Percentiles rank a stretch among this genome's conserved stretches.
Conservation (phyloP, 306 rosid genomes). For the Lagenaria siceraria region DNA sequence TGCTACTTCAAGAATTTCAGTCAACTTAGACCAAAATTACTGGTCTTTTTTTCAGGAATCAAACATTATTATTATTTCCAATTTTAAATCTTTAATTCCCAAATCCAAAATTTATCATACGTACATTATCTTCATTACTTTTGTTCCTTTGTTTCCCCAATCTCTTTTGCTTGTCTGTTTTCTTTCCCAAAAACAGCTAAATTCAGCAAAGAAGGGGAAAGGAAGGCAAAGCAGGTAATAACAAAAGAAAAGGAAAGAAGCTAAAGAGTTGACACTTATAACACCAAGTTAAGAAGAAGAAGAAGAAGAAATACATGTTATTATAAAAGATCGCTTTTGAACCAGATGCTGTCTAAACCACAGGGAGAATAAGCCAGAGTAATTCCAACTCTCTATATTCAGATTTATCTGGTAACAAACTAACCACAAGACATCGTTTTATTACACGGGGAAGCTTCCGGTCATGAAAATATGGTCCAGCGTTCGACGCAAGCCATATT, state of each 20-base stretch:
- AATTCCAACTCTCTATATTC: neutral
- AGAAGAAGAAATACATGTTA: conserved; percentile 8
- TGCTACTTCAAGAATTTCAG: too few relatives aligned
- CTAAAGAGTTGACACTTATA: neutral
- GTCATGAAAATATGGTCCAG: conserved; percentile 73
- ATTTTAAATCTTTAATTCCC: too few relatives aligned
- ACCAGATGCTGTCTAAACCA: conserved; percentile 21
- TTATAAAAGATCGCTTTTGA: conserved; percentile 15
- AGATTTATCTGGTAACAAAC: neutral
- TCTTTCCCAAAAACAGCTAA: too few relatives aligned
- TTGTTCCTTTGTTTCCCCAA: too few relatives aligned
- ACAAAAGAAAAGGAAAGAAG: neutral
- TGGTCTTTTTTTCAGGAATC: too few relatives aligned
- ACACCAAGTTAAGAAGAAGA: neutral
- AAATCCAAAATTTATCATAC: too few relatives aligned
- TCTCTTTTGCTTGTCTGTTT: too few relatives aligned
- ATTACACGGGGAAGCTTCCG: conserved; percentile 63
- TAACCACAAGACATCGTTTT: neutral
- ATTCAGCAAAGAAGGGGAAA: too few relatives aligned
- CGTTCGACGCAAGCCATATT: conserved; percentile 60
- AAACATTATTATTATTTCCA: too few relatives aligned
- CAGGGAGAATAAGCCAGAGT: neutral
- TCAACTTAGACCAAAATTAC: too few relatives aligned
- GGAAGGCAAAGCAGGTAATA: neutral
- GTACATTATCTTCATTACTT: too few relatives aligned